phyloP scores from a whole-genome alignment of 139 green algal genomes.

The Asterochloris erici region DNA sequence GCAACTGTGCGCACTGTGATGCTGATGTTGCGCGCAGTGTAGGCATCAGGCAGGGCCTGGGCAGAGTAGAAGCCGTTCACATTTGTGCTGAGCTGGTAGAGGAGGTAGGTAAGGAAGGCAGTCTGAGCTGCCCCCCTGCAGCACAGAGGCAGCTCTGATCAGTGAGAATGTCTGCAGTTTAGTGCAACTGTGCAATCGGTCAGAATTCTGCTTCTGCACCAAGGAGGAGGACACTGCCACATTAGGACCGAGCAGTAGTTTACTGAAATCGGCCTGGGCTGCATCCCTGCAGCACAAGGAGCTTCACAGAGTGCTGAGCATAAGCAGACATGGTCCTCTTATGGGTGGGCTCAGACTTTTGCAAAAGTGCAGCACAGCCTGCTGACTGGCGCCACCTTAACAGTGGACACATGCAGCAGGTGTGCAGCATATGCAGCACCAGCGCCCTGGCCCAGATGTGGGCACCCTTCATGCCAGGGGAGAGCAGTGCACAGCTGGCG shows the following conservation, averaged over 20 bases:
- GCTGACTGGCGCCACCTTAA: too few relatives aligned
- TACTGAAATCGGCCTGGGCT: neutral
- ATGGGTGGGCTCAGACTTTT: too few relatives aligned
- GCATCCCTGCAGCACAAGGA: too few relatives aligned
- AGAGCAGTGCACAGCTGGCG: too few relatives aligned
- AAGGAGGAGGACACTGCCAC: neutral
- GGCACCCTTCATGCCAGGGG: too few relatives aligned
- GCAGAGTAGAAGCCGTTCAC: neutral
- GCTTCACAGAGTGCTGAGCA: too few relatives aligned
- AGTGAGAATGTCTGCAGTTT: neutral
- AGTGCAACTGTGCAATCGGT: neutral
- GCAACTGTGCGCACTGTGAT: conserved; percentile 43
- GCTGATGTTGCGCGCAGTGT: conserved; percentile 48
- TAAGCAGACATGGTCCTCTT: too few relatives aligned
- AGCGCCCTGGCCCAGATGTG: too few relatives aligned
- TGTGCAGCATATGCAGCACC: too few relatives aligned
- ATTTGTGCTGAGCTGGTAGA: conserved; percentile 9
- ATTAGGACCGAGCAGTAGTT: neutral
- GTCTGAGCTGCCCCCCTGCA: neutral
- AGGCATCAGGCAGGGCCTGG: conserved; percentile 36
- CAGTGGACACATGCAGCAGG: too few relatives aligned
- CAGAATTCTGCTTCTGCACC: neutral
- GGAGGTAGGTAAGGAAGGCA: neutral
- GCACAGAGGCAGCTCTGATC: neutral
- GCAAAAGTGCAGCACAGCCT: too few relatives aligned